phyloP scores from a whole-genome alignment of 176 grass and related monocot genomes.

The Carex kokanica region DNA sequence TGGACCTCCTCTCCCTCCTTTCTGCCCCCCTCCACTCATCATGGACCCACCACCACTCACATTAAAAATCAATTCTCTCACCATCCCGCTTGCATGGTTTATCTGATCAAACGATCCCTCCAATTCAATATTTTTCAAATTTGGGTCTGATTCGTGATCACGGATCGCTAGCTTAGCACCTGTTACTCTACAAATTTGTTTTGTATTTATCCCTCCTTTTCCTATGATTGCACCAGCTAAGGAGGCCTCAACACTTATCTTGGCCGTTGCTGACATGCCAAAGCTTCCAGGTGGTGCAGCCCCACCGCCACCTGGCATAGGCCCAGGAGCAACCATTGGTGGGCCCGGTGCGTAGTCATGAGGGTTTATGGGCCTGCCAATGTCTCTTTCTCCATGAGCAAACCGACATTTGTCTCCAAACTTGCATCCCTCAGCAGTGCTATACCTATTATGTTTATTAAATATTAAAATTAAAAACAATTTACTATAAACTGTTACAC shows the following conservation, averaged over 20 bases:
- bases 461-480: not conserved
- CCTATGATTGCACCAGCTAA: constrained; percentile 72
- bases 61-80: constrained; percentile 68
- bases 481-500: not conserved
- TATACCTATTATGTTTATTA: constrained; percentile 36
- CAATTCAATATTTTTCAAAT: constrained; percentile 81
- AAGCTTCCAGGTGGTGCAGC: constrained; percentile 53
- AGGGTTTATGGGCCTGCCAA: constrained; percentile 42
- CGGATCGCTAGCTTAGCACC: constrained; percentile 63
- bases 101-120: constrained; percentile 90
- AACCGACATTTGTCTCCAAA: constrained; percentile 74
- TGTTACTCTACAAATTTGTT: constrained; percentile 66
- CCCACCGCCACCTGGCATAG: constrained; percentile 24
- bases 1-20: constrained; percentile 19
- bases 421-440: constrained; percentile 76
- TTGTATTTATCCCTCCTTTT: constrained; percentile 68
- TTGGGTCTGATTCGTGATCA: constrained; percentile 65
- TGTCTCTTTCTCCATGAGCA: constrained; percentile 75
- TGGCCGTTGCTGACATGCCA: constrained; percentile 67
- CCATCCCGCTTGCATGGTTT: constrained; percentile 65
- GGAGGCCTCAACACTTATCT: constrained; percentile 69
- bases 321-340: constrained; percentile 29
- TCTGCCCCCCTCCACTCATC: not conserved
- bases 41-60: constrained; percentile 36
- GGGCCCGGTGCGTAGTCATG: constrained; percentile 30